Evolutionary conservation across 2,329 filamentous ascomycete species (phyloP).

Genomic region (Epichloe gansuensis): DNA sequence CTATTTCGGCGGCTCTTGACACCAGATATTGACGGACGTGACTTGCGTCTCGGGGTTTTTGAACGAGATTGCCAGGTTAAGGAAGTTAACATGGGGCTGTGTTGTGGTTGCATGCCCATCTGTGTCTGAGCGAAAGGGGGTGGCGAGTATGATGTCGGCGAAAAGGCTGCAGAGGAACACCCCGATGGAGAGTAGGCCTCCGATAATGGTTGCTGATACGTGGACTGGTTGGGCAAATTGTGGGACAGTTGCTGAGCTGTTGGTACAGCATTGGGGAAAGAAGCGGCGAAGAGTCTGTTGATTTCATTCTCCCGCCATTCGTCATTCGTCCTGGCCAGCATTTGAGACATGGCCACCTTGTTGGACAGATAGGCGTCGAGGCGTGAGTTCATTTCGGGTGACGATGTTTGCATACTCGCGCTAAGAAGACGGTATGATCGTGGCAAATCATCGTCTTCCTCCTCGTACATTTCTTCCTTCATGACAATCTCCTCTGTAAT

Average conservation of each 20-base stretch:
- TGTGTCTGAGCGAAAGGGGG: neutral
- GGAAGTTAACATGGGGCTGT: neutral
- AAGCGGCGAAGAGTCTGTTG: conserved; percentile 32
- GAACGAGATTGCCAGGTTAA: neutral
- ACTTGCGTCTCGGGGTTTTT: neutral
- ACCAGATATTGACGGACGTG: neutral
- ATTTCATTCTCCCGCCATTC: conserved; percentile 32
- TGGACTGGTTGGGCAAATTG: conserved; percentile 1
- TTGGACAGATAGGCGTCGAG: conserved; percentile 37
- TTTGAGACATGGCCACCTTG: conserved; percentile 28
- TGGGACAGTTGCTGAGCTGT: conserved; percentile 13
- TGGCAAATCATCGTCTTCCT: conserved; percentile 73
- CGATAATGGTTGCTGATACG: conserved; percentile 1
- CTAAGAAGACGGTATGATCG: conserved; percentile 52
- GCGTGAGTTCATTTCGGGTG: conserved; percentile 47
- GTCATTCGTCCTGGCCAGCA: conserved; percentile 23
- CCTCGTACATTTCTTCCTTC: conserved; percentile 93
- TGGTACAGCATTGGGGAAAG: conserved; percentile 27
- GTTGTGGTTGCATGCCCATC: neutral
- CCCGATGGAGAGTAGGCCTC: neutral
- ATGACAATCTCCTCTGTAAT: conserved; percentile 77
- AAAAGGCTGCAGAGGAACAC: neutral
- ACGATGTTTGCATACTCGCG: conserved; percentile 46
- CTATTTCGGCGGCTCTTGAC: conserved; percentile 2
- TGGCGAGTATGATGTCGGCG: conserved; percentile 1